Evolutionary conservation across 1,139 yeast genomes (phyloP).

Genomic region (Suhomyces terraborum): DNA sequence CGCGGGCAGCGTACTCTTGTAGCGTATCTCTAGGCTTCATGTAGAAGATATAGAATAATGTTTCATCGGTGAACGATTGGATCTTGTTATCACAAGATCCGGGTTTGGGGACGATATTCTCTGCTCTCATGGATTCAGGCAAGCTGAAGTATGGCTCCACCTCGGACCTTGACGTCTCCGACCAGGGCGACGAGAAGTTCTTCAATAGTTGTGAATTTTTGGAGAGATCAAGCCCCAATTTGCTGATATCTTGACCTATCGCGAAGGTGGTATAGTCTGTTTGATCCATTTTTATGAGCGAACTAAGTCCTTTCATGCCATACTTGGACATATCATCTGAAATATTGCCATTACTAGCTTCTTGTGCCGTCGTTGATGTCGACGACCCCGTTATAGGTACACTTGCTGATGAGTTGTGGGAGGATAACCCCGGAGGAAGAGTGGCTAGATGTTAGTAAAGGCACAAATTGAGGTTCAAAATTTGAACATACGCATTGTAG

Average conservation of each 20-base stretch:
- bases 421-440: slow-evolving; percentile 36
- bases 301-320: slow-evolving; percentile 74
- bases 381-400: slow-evolving; percentile 7
- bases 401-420: slow-evolving; percentile 15
- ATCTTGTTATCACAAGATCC: slow-evolving; percentile 65
- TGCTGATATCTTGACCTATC: slow-evolving; percentile 79
- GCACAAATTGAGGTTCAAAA: neutral
- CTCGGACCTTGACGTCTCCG: slow-evolving; percentile 84
- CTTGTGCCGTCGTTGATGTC: slow-evolving; percentile 5
- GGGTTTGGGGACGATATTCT: slow-evolving; percentile 35
- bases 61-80: slow-evolving; percentile 82
- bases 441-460: slow-evolving; percentile 22
- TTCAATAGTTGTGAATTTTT: slow-evolving; percentile 55
- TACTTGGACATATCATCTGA: slow-evolving; percentile 52
- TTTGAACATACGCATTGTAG: slow-evolving; percentile 9
- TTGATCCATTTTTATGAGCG: slow-evolving; percentile 69
- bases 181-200: slow-evolving; percentile 91
- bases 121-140: slow-evolving; percentile 58
- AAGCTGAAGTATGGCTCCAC: slow-evolving; percentile 80
- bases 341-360: slow-evolving; percentile 7
- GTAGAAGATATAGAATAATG: slow-evolving; percentile 89
- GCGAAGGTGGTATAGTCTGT: slow-evolving; percentile 71
- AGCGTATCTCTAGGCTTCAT: slow-evolving; percentile 90
- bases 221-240: slow-evolving; percentile 68
- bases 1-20: slow-evolving; percentile 93